Conservation (phyloP, 176 grass and related monocot species). For the Triticum timopheevii region DNA sequence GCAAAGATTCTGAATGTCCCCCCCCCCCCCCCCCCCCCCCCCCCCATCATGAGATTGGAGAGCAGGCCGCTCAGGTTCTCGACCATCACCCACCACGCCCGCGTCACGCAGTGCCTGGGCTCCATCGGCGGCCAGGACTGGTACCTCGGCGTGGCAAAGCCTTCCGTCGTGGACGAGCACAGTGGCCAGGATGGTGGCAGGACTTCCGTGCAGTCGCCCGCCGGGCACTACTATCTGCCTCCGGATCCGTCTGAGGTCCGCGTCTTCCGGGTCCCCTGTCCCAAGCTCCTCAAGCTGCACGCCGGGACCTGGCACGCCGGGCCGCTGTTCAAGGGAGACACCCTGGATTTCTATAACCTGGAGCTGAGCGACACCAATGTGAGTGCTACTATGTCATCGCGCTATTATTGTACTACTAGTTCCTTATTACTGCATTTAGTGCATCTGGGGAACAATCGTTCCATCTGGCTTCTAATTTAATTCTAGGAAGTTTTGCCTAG, state of each 20-base stretch:
- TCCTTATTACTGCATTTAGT: background rate
- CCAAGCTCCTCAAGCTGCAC: constrained; percentile 90
- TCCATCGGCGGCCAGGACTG: constrained; percentile 77
- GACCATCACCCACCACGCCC: constrained; percentile 79
- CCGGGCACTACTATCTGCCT: constrained; percentile 65
- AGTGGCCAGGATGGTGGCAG: constrained; percentile 38
- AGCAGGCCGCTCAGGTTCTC: constrained; percentile 60
- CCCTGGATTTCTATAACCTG: constrained; percentile 91
- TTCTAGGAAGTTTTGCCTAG: background rate
- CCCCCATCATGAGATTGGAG: constrained; percentile 62
- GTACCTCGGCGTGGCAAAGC: constrained; percentile 80
- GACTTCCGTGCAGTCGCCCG: constrained; percentile 33
- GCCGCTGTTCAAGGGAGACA: constrained; percentile 69
- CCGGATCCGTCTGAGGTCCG: constrained; percentile 74
- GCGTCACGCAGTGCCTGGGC: constrained; percentile 94
- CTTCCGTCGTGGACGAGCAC: constrained; percentile 63
- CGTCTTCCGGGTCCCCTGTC: constrained; percentile 72
- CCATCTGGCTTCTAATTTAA: background rate
- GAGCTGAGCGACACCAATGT: constrained; percentile 98
- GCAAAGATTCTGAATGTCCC: background rate
- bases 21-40: too few species aligned
- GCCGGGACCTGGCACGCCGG: constrained; percentile 94
- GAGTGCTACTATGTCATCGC: constrained; percentile 28
- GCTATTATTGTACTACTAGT: background rate
- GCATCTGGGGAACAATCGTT: background rate